Percentiles rank a stretch among this genome's conserved stretches.
Conservation (phyloP, 345 rosid species). For the Citrus glauca region DNA sequence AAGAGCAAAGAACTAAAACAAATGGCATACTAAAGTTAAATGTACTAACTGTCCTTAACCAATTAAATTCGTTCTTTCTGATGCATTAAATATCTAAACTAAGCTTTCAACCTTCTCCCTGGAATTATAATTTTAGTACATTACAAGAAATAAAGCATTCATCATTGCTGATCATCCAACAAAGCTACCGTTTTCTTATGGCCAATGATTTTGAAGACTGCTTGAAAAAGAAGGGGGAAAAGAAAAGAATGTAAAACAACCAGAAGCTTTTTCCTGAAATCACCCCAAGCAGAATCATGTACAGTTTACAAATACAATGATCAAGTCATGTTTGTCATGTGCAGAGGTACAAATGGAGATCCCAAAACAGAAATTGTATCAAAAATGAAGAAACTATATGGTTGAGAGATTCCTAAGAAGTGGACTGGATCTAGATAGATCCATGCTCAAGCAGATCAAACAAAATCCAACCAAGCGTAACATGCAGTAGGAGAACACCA, state of each 20-base stretch:
- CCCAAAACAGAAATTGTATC: background rate
- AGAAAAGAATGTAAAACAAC: background rate
- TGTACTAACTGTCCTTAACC: background rate
- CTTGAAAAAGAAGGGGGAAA: too few species aligned
- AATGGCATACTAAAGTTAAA: too few species aligned
- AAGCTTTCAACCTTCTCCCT: background rate
- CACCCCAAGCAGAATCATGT: background rate
- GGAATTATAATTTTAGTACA: background rate
- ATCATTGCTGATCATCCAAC: background rate
- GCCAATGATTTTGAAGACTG: too few species aligned
- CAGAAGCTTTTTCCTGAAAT: background rate
- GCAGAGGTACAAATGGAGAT: background rate
- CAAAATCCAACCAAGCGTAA: background rate
- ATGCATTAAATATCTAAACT: background rate
- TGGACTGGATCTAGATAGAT: background rate
- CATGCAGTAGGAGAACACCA: constrained; percentile 6
- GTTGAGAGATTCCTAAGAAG: background rate
- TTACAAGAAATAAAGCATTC: background rate
- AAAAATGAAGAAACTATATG: background rate
- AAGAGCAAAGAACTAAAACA: background rate
- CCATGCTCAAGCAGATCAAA: constrained; percentile 3
- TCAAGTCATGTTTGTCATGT: too few species aligned
- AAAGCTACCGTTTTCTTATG: background rate
- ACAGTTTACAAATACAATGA: too few species aligned
- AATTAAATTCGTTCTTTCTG: background rate